Evolutionary conservation across 1,284 basidiomycete species (phyloP), one percentile per base, ranked within the genome.

Genomic region (Trichosporon coremiiforme): DNA sequence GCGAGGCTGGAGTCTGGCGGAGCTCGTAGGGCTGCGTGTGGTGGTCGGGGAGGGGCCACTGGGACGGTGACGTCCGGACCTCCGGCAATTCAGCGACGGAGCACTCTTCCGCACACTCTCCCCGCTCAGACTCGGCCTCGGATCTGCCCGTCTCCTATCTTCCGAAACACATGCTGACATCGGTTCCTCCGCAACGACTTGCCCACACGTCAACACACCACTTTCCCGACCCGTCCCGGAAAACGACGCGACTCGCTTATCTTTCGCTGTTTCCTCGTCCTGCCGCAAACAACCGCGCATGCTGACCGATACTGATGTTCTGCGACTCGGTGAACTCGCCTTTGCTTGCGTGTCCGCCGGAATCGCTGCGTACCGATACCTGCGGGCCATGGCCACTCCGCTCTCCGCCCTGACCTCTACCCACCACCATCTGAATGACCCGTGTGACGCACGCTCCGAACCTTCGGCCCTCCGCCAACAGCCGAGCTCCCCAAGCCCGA

Each of bases 401-500:
- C 25, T 12, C 17, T 8, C 17, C 25, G 25, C 25, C 25, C 25
- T 25, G 25, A 25, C 25, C 25, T 25, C 25, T 25, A 25, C 25
- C 25, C 25, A 25, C 25, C 25, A 25, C 25, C 25, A 25, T 25
- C 25, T 25, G 25, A 25, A 25, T 25, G 25, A 25, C 25, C 41
- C 17, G 41, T 45, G 2, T 12, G 38, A 45, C n/a, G 41, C 17
- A 10, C 41, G 5, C 41, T n/a, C 17, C 41, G 41, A 8, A 5
- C 29, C 4, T 2, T 2, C 25, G 22, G 22, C 5, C 6, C 25
- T 25, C 25, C 25, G 25, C 25, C 68, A 47, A 66, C 74, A n/a
- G 12, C 65, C 33, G 68, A 64, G 55, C 65, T 73, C 50, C 89
- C 17, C 75, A 77, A 8, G 25, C 81, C 86, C 29, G 87, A 89